Base-by-base conservation (phyloP, 2,329 filamentous ascomycete species). In the Microsporum canis region DNA sequence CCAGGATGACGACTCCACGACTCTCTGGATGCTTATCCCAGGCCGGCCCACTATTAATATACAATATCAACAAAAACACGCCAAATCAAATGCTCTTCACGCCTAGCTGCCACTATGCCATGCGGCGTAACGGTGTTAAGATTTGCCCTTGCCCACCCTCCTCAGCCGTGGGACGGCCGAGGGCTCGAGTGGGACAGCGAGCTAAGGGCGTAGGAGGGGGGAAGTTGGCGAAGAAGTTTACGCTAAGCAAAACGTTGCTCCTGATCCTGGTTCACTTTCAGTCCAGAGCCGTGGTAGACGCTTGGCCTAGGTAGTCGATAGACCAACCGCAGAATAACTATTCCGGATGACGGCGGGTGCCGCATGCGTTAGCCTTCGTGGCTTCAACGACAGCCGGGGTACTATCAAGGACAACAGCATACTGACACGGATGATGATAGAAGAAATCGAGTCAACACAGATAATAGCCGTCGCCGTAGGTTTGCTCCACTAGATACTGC, bases 191-290 rank as follows among this genome's bases (percentile, higher is more conserved):
- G 39, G 39, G 49, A 55, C 49, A 36, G 49, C 12, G 38, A 41
- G 29, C 14, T 27, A 43, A 29, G 27, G 14, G 27, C 34, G 23
- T 6, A 43, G 23, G 56, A 36, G 38, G 36, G 36, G 36, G 53
- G 38, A 41, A 33, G 39, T 41, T 41, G 56, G 36, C 27, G 56
- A 41, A 36, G 56, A 33, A 58, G 56, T 41, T 41, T 45, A 58
- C 56, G 56, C 56, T 58, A 58, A 58, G 34, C 33, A 55, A 55
- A 55, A 41, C 39, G 36, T 45, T 58, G 56, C 27, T 41, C 34
- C 36, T 39, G 56, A 58, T 58, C 56, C 56, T 58, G 56, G 56
- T 43, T 58, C 56, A 45, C n/a, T 36, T 29, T 43, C 39, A 58
- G 56, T 58, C 56, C 56, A 58, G 56, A 58, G 56, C 56, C 56